Evolutionary conservation across 805 yeast species (phyloP).

Genomic region (Maudiozyma saulgeensis): DNA sequence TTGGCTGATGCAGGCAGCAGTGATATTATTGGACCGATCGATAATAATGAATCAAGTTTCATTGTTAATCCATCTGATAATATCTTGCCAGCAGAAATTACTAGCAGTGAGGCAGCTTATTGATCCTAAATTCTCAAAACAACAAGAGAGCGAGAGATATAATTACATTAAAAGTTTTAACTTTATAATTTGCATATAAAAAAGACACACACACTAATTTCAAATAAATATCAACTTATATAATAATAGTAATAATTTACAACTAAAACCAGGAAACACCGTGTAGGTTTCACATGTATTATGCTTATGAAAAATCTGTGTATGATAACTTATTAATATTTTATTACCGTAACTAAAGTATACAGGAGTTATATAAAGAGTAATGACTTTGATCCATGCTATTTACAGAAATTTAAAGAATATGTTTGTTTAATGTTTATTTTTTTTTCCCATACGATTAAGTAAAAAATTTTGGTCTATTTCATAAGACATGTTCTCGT

Average conservation of each 20-base stretch:
- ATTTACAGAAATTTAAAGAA: not conserved
- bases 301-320: too few species aligned
- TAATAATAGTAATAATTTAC: too few species aligned
- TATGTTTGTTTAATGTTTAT: not conserved
- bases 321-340: too few species aligned
- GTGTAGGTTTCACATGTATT: too few species aligned
- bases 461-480: not conserved
- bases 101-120: slow-evolving; percentile 1
- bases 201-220: too few species aligned
- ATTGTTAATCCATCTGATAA: slow-evolving; percentile 4
- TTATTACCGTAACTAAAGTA: too few species aligned
- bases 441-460: not conserved
- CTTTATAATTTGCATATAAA: too few species aligned
- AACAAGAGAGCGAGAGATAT: not conserved
- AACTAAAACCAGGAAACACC: too few species aligned
- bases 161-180: not conserved
- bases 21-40: not conserved
- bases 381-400: too few species aligned
- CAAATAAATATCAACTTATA: too few species aligned
- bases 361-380: too few species aligned
- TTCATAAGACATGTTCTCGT: slow-evolving; percentile 4
- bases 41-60: not conserved
- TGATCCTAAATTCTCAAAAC: not conserved
- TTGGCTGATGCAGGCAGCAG: not conserved
- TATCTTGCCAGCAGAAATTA: slow-evolving; percentile 13